Base-by-base conservation (phyloP, 2,329 filamentous ascomycete species). In the Septoria petroselini region DNA sequence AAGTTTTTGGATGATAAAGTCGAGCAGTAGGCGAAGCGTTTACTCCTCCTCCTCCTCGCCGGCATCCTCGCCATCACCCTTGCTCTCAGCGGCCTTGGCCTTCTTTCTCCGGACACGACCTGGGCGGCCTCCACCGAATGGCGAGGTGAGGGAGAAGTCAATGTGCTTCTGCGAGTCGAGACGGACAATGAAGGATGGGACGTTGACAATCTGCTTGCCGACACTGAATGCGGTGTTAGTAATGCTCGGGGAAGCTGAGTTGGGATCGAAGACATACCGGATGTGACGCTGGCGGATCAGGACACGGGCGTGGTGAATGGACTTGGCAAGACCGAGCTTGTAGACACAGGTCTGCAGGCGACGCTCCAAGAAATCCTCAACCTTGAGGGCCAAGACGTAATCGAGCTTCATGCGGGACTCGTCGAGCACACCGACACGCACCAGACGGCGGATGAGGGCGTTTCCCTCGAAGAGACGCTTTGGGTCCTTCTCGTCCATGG, bases 331-430 rank as follows among this genome's bases (percentile, higher is more conserved):
- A 71, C 93, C 93, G 70, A 98, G 91, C 88, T 98, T 97, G 87
- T 95, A 97, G 76, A 98, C 93, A 72, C 91, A 95, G 70, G 93
- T 98, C 86, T 98, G 91, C 66, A 97, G 91, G 77, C 93, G 91
- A 71, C 93, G 91, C 87, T 98, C 93, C 79, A 98, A 84, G 86
- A 98, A 98, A 79, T 98, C 93, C 80, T 98, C 93, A 70, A 94
- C 87, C 84, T 95, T 95, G 58, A 98, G 86, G 79, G 93, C 93
- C 73, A 98, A 81, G 73, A 98, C 93, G 86, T 98, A 67, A 96
- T 98, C 93, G 83, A 98, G 93, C 88, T 96, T 98, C 93, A 98
- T 98, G 84, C 93, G 93, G 75, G 91, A 91, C 83, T 98, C 93
- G 76, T 98, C 93, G 72, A 98, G 89, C 71, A 98, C 93, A 88